Conservation (phyloP, 768 basidiomycete species). For the Amanita muscaria region DNA sequence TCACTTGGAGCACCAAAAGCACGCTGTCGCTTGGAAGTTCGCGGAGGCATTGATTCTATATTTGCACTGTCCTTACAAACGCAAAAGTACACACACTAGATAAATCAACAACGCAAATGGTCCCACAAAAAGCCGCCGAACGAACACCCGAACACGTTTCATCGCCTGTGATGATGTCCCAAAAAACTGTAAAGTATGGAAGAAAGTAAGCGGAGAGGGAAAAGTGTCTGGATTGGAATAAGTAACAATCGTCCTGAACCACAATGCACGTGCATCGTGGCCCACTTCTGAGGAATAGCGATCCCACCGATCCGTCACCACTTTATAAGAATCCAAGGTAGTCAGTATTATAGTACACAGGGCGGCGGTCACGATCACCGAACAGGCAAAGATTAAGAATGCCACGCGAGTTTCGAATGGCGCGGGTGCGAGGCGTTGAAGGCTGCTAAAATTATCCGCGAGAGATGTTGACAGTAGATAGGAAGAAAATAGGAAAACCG, state of each 20-base stretch:
- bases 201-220: conserved; percentile 44
- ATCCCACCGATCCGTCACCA: conserved; percentile 31
- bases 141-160: conserved; percentile 7
- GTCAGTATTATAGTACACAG: conserved; percentile 22
- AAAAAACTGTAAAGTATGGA: conserved; percentile 16
- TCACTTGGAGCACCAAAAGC: conserved; percentile 6
- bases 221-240: conserved; percentile 34
- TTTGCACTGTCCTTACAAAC: background rate
- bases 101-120: conserved; percentile 25
- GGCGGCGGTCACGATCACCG: conserved; percentile 27
- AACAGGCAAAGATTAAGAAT: conserved; percentile 30
- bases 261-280: conserved; percentile 32
- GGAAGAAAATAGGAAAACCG: conserved; percentile 33
- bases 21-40: conserved; percentile 24
- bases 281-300: conserved; percentile 37
- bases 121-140: conserved; percentile 37
- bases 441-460: conserved; percentile 24
- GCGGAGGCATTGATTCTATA: conserved; percentile 19
- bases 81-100: background rate
- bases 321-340: conserved; percentile 14
- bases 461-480: conserved; percentile 42
- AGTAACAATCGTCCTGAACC: conserved; percentile 25
- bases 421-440: conserved; percentile 16
- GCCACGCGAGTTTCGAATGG: conserved; percentile 41
- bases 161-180: background rate